A percentile compares a stretch with the other conserved stretches of the same genome.
phyloP scores from a whole-genome alignment of 148 eudicot species.

The Chenopodium album region DNA sequence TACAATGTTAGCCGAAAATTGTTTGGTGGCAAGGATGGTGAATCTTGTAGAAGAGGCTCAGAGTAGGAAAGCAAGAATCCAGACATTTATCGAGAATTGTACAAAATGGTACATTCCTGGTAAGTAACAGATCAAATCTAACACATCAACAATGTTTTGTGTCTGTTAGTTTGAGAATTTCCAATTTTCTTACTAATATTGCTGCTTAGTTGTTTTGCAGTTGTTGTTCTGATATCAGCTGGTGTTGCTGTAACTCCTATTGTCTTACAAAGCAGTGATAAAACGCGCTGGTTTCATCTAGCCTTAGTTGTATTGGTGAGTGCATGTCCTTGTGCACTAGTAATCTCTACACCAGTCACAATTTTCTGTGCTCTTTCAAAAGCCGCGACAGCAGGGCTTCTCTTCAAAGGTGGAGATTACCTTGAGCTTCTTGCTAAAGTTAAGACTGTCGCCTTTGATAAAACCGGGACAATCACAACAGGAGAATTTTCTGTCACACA shows the following conservation, averaged over 20 bases:
- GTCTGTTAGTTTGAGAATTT: neutral
- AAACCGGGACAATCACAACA: slow-evolving; percentile 46
- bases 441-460: slow-evolving; percentile 44
- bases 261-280: slow-evolving; percentile 20
- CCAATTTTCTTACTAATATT: neutral
- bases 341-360: slow-evolving; percentile 46
- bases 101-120: slow-evolving; percentile 45
- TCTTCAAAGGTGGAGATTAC: slow-evolving; percentile 47
- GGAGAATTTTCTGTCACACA: slow-evolving; percentile 43
- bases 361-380: slow-evolving; percentile 43
- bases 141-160: too few relatives aligned
- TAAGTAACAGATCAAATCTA: slow-evolving; percentile 15
- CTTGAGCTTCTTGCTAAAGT: slow-evolving; percentile 47
- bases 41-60: slow-evolving; percentile 47
- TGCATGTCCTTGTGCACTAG: slow-evolving; percentile 49
- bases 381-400: slow-evolving; percentile 44
- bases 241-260: slow-evolving; percentile 36
- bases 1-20: slow-evolving; percentile 30
- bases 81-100: slow-evolving; percentile 39
- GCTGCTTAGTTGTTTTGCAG: slow-evolving; percentile 15
- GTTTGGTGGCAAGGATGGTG: slow-evolving; percentile 46
- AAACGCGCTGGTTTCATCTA: slow-evolving; percentile 36
- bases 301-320: slow-evolving; percentile 48
- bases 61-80: slow-evolving; percentile 38
- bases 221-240: slow-evolving; percentile 39